phyloP scores from a whole-genome alignment of 2,329 filamentous ascomycete species.

The Stenocarpella maydis region DNA sequence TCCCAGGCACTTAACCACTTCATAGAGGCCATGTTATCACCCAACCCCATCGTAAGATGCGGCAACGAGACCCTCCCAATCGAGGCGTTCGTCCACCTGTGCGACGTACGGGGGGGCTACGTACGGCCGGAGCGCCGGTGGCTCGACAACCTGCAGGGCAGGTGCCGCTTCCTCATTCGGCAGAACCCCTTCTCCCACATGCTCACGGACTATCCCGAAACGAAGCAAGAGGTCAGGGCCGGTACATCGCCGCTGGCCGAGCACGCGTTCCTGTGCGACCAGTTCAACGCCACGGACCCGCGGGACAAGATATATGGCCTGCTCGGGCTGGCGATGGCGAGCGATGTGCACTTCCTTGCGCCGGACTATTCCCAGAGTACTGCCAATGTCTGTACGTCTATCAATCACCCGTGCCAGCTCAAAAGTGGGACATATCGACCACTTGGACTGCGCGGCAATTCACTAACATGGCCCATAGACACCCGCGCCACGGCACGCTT shows the following conservation, averaged over 20 bases:
- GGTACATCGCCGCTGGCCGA: neutral
- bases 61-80: neutral
- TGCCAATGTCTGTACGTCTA: slow-evolving; percentile 5
- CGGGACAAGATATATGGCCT: slow-evolving; percentile 11
- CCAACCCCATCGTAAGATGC: neutral
- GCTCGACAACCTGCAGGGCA: neutral
- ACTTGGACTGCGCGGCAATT: neutral
- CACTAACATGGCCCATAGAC: neutral
- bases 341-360: neutral
- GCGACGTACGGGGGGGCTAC: slow-evolving; percentile 7
- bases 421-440: neutral
- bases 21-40: slow-evolving; percentile 5
- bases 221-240: neutral
- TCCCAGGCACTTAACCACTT: neutral
- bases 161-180: neutral
- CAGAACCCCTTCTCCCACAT: neutral
- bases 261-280: neutral
- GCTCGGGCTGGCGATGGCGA: neutral
- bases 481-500: slow-evolving; percentile 13
- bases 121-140: slow-evolving; percentile 1
- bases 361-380: slow-evolving; percentile 25
- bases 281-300: neutral
- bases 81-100: slow-evolving; percentile 7
- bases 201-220: neutral
- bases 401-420: neutral